Conservation (phyloP, 495 filamentous ascomycete species). For the Lentithecium fluviatile region DNA sequence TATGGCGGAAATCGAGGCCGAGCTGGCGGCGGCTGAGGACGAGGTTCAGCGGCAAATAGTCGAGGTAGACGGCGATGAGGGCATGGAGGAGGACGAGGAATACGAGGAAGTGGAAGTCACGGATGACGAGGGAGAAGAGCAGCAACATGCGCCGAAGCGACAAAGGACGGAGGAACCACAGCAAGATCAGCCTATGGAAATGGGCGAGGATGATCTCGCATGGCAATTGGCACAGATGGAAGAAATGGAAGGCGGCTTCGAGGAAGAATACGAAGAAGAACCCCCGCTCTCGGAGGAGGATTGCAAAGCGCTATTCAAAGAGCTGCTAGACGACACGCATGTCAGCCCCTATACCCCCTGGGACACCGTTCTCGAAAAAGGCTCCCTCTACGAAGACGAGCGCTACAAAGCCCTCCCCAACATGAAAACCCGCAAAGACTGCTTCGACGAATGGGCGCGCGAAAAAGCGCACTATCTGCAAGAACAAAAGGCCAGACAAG, state of each 20-base stretch:
- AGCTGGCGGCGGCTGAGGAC: conserved; percentile 24
- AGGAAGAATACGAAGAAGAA: conserved; percentile 61
- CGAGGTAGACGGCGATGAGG: conserved; percentile 35
- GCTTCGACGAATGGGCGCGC: conserved; percentile 76
- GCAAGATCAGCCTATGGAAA: conserved; percentile 68
- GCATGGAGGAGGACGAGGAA: conserved; percentile 55
- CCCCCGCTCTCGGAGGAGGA: conserved; percentile 42
- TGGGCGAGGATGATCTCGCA: conserved; percentile 92
- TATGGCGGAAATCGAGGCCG: conserved; percentile 39
- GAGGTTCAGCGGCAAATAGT: conserved; percentile 41
- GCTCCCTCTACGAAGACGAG: conserved; percentile 77
- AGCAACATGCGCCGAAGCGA: conserved; percentile 60
- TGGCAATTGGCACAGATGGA: conserved; percentile 88
- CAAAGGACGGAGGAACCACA: conserved; percentile 60
- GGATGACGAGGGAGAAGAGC: conserved; percentile 52
- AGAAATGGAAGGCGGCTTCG: conserved; percentile 62
- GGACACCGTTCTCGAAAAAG: conserved; percentile 82
- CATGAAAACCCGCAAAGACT: conserved; percentile 77
- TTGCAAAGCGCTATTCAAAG: conserved; percentile 66
- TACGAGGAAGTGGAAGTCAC: conserved; percentile 89
- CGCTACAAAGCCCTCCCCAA: conserved; percentile 80
- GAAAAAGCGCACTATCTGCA: conserved; percentile 68
- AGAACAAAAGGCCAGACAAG: conserved; percentile 69
- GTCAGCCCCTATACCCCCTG: conserved; percentile 90
- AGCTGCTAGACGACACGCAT: conserved; percentile 76